Percentiles rank a stretch among this genome's conserved stretches.
phyloP scores from a whole-genome alignment of 441 rosid genomes.

The Raphanus hybrid region DNA sequence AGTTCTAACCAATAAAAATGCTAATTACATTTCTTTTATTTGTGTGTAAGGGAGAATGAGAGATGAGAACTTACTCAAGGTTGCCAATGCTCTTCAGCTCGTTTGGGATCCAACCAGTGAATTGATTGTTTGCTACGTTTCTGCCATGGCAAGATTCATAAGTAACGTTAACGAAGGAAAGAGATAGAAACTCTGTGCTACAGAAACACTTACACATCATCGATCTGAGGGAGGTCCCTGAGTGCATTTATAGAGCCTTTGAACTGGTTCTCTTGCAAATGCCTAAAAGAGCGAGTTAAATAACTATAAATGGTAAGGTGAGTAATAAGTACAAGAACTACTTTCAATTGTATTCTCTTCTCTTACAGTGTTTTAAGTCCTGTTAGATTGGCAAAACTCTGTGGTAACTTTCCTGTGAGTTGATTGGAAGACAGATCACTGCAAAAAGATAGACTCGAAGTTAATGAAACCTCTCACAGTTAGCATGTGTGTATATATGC shows the following conservation, averaged over 20 bases:
- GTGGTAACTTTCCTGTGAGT: constrained; percentile 73
- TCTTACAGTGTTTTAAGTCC: constrained; percentile 70
- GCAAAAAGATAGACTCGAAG: constrained; percentile 28
- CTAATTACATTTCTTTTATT: too few relatives aligned
- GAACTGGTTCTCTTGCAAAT: constrained; percentile 74
- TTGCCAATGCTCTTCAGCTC: constrained; percentile 56
- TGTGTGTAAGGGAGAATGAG: constrained; percentile 24
- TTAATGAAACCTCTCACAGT: too few relatives aligned
- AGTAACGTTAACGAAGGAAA: too few relatives aligned
- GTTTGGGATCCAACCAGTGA: constrained; percentile 81
- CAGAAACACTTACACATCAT: constrained; percentile 71
- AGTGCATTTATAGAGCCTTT: constrained; percentile 75
- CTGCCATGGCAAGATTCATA: too few relatives aligned
- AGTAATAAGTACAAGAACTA: constrained; percentile 12
- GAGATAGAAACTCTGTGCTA: not conserved
- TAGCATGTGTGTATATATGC: too few relatives aligned
- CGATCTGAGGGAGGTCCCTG: constrained; percentile 66
- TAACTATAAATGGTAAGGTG: not conserved
- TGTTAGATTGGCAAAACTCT: constrained; percentile 66
- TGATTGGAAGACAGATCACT: constrained; percentile 86
- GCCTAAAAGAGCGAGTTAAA: constrained; percentile 44
- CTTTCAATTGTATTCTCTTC: not conserved
- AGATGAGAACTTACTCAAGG: constrained; percentile 65
- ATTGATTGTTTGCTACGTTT: constrained; percentile 76
- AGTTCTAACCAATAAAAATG: constrained; percentile 66